Percentiles rank a stretch among this genome's conserved stretches.
Evolutionary conservation across 768 basidiomycete genomes (phyloP).

Genomic region (Russula abietina): DNA sequence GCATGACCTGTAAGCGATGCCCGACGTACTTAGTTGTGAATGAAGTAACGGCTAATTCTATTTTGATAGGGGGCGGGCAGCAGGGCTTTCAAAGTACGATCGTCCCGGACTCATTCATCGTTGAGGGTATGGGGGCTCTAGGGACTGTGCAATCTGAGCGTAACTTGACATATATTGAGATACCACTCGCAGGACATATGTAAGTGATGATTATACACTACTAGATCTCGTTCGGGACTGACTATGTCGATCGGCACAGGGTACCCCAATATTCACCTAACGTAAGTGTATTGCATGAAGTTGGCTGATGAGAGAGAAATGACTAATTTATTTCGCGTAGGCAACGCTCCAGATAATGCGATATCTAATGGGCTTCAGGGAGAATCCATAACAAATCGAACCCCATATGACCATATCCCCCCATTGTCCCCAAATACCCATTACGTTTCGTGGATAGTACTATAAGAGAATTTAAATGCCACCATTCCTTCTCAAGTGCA

Average conservation of each 20-base stretch:
- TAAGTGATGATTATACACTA: neutral
- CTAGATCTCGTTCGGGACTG: neutral
- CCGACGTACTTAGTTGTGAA: neutral
- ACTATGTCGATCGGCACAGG: conserved; percentile 33
- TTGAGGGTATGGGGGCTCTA: conserved; percentile 55
- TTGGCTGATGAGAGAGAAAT: neutral
- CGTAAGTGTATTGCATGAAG: conserved; percentile 34
- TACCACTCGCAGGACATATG: neutral
- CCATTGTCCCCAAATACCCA: too few species aligned
- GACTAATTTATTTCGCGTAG: conserved; percentile 29
- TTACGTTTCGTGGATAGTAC: neutral
- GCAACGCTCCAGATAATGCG: conserved; percentile 67
- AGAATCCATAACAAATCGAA: conserved; percentile 33
- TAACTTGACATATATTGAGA: conserved; percentile 58
- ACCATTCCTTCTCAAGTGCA: neutral
- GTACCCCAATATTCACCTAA: conserved; percentile 61
- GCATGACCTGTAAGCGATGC: conserved; percentile 20
- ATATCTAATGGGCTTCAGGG: conserved; percentile 59
- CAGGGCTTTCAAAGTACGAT: conserved; percentile 76
- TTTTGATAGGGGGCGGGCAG: conserved; percentile 45
- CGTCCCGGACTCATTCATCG: conserved; percentile 51
- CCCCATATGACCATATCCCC: too few species aligned
- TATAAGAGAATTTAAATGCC: neutral
- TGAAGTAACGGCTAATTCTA: neutral
- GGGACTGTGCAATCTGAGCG: conserved; percentile 66